Evolutionary conservation across 345 rosid species (phyloP), one percentile per base, ranked within the genome.

Genomic region (Geranium rotundifolium): DNA sequence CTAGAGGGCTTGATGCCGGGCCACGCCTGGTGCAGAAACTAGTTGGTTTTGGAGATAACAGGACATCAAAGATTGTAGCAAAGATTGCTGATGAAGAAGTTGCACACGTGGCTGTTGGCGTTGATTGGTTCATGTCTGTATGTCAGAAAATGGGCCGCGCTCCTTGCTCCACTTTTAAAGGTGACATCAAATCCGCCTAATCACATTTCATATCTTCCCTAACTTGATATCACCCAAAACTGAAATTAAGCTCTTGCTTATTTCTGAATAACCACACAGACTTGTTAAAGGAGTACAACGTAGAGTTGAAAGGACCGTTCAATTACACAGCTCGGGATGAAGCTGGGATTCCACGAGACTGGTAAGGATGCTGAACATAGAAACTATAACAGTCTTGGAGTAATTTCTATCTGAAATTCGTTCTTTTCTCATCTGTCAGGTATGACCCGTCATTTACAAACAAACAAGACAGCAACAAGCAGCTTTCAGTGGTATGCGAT

Each of bases 1-100:
- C 98, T 54, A 78, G 96, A 72, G 98, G 95, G 56, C 98, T 92
- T 71, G 96, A 92, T 76, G 96, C 98, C 70, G 98, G 96, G 70
- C 96, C 96, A 59, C 87, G 98, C 60, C 78, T 91, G 57, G 96
- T 89, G 63, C 82, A 89, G 74, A 89, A 73, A 66, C 66, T 92
- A 79, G 77, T 81, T 0, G 95, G 96, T 8, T 92, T 84, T 57
- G 98, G 98, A 62, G 96, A 92, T 75, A 71, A 72, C 17, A 83
- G 73, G 71, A 85, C 95, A 59, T 89, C 98, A 19, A 77, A 79
- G 59, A 72, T 89, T 10, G 95, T 92, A 58, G 88, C 77, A 57
- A 77, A 71, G 75, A 89, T 92, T 19, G 90, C 96, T 17, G 88
- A 85, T 4, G 98, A 92, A 72, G 98, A 92, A 85, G 77, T 82